Base-by-base conservation (phyloP, 768 basidiomycete species). In the Tricholoma saponaceum region DNA sequence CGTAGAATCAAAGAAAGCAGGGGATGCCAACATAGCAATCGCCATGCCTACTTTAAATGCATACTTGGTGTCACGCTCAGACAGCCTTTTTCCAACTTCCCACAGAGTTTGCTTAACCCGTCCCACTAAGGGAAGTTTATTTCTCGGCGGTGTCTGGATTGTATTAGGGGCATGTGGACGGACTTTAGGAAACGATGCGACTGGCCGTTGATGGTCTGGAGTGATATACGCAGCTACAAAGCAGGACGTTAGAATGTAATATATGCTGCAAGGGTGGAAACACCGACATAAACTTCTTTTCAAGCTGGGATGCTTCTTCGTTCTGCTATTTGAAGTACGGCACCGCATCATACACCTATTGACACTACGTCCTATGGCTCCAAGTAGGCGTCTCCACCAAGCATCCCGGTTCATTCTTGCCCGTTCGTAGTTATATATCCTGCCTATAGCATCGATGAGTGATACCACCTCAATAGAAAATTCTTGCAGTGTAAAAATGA, bases 401-500 rank as follows among this genome's bases (percentile, higher is more conserved):
- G 64, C 57, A 4, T 65, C 61, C 49, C 71, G 70, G 44, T 67
- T 66, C 14, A 71, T 62, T 44, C 74, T 72, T 23, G 78, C 76
- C 55, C 83, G 78, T 67, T 92, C 88, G 37, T 84, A 81, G 54
- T 74, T 79, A 55, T 90, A 87, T 47, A 98, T 86, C 56, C 87
- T 79, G 52, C 85, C 79, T 79, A 98, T 90, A 7, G 91, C 87
- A 67, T 95, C 91, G 0, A 92, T 81, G 10, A 98, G 83, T 18
- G 84, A 85, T 30, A 89, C 77, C 52, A 96, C 71, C 70, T 98
- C 96, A 57, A 82, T 78, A 7, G 92, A 83, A 68, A 98, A 98
- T 67, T 98, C 97, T 72, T 99, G 94, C 44, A 98, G 70, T 0
- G 94, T 96, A 72, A 98, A 99, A 61, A 97, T 89, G 72, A 96